A percentile compares a stretch with the other conserved stretches of the same genome.
Conservation (phyloP, 352 stramenopile genomes). For the Phytophthora hybrid region DNA sequence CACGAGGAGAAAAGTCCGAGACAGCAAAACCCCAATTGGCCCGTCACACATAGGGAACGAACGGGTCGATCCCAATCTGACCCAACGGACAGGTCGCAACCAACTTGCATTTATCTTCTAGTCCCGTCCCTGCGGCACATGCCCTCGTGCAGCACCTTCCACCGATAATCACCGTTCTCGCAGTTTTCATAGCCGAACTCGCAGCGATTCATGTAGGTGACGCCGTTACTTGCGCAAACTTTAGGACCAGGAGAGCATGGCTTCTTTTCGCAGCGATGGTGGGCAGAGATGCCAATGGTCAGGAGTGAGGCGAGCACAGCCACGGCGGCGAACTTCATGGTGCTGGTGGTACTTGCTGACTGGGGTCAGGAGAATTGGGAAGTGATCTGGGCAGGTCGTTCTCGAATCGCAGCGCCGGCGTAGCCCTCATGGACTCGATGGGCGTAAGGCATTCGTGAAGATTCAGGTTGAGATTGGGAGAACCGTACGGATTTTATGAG, state of each 20-base stretch:
- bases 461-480: neutral
- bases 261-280: neutral
- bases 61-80: no score
- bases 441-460: neutral
- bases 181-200: neutral
- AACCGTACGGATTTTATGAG: neutral
- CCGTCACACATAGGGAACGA: neutral
- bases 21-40: neutral
- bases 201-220: neutral
- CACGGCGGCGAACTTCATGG: neutral
- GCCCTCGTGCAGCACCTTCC: neutral
- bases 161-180: neutral
- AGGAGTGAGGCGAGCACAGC: neutral
- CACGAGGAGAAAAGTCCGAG: neutral
- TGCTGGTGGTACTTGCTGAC: neutral
- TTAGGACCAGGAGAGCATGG: neutral
- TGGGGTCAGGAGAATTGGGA: neutral
- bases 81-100: neutral
- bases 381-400: neutral
- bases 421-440: neutral
- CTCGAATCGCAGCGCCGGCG: no score
- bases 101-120: neutral
- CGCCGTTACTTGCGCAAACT: neutral
- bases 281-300: neutral
- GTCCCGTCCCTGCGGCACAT: neutral